Evolutionary conservation across 306 rosid species (phyloP).

Genomic region (Acacia melanoxylon): DNA sequence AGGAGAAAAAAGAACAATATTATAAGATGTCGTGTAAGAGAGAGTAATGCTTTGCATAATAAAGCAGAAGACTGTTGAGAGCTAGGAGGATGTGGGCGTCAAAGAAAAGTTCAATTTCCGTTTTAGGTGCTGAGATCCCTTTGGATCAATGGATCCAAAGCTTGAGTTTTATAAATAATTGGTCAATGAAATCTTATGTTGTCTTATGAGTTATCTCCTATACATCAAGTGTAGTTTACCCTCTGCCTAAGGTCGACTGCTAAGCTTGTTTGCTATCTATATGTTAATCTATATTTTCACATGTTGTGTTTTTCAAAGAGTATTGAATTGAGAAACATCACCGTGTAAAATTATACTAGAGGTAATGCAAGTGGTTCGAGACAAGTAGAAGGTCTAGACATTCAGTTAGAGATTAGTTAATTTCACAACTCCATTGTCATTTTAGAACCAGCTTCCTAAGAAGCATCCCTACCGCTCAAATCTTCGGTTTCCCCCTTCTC

Average conservation of each 20-base stretch:
- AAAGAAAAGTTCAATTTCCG: constrained; percentile 24
- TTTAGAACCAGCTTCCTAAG: not conserved
- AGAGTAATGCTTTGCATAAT: constrained; percentile 19
- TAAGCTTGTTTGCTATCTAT: not conserved
- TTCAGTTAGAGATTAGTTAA: not conserved
- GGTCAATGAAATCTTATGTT: constrained; percentile 35
- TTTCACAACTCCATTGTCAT: not conserved
- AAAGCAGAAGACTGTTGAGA: constrained; percentile 7
- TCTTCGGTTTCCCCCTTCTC: not conserved
- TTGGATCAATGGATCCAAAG: constrained; percentile 6
- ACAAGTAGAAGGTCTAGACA: not conserved
- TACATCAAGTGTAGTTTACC: not conserved
- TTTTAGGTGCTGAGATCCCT: constrained; percentile 21
- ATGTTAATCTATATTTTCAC: not conserved
- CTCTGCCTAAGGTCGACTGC: not conserved
- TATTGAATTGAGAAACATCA: not conserved
- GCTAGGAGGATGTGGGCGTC: constrained; percentile 2
- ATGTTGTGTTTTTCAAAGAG: not conserved
- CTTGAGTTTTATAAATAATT: constrained; percentile 33
- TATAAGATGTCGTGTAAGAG: not conserved
- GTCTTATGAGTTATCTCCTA: constrained; percentile 3
- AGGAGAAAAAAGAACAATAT: not conserved
- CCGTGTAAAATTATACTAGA: not conserved
- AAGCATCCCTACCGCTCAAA: not conserved
- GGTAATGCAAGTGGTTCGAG: not conserved